A percentile compares a stretch with the other conserved stretches of the same genome.
phyloP scores from a whole-genome alignment of 768 basidiomycete genomes.

The Nidularia sp. region DNA sequence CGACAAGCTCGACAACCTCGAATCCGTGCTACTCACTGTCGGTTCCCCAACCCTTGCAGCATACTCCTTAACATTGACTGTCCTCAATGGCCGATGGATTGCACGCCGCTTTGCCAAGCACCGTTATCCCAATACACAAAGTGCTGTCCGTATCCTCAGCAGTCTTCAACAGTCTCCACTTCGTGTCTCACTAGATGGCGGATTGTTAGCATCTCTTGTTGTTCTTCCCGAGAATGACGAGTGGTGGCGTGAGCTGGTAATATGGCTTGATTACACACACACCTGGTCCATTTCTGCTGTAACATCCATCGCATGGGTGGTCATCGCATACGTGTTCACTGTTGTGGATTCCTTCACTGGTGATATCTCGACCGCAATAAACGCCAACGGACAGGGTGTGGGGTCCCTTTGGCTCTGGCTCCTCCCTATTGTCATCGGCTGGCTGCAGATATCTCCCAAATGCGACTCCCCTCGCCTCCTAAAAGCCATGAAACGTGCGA shows the following conservation, averaged over 20 bases:
- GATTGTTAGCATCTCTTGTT: slow-evolving; percentile 29
- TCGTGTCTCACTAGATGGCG: slow-evolving; percentile 15
- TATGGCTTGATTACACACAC: slow-evolving; percentile 27
- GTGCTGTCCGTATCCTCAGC: slow-evolving; percentile 23
- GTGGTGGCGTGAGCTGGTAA: slow-evolving; percentile 30
- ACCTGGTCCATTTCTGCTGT: slow-evolving; percentile 36
- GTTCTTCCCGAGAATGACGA: slow-evolving; percentile 28
- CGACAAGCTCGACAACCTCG: slow-evolving; percentile 25
- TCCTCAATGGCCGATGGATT: slow-evolving; percentile 29
- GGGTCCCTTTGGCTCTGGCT: slow-evolving; percentile 44
- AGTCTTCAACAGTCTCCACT: slow-evolving; percentile 37
- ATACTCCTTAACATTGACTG: slow-evolving; percentile 29
- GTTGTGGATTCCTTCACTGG: slow-evolving; percentile 21
- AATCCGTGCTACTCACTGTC: slow-evolving; percentile 30
- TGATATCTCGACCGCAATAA: slow-evolving; percentile 13
- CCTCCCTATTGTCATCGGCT: slow-evolving; percentile 35
- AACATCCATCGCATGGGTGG: slow-evolving; percentile 34
- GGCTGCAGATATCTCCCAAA: slow-evolving; percentile 39
- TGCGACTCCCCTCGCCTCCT: slow-evolving; percentile 27
- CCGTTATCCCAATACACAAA: slow-evolving; percentile 16
- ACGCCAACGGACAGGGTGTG: slow-evolving; percentile 32
- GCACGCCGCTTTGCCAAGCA: slow-evolving; percentile 16
- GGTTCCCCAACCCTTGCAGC: slow-evolving; percentile 37
- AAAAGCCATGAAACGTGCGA: slow-evolving; percentile 23
- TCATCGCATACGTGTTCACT: slow-evolving; percentile 33